These are phyloP conservation scores for Solanum dulcamara DNA, from an alignment of 257 asterid genomes.

Conservation along the genomic window DNA sequence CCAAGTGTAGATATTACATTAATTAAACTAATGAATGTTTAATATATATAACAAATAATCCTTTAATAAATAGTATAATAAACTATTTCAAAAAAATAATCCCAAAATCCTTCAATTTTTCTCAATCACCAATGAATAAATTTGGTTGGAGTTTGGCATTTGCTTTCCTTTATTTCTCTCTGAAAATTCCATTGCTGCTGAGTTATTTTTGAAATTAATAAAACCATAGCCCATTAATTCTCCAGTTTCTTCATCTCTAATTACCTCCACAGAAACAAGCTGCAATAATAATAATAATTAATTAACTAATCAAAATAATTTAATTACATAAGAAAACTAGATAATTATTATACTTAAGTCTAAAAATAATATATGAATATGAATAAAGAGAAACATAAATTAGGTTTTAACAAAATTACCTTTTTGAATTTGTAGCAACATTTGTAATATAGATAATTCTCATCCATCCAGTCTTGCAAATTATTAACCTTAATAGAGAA, in stretches of 20 bases:
- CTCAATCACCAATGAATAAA: neutral
- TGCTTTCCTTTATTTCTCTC: neutral
- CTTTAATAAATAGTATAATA: neutral
- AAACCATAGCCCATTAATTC: slow-evolving; percentile 8
- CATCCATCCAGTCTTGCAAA: slow-evolving; percentile 20
- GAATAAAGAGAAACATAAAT: neutral
- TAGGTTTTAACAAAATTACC: neutral
- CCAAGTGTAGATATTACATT: neutral
- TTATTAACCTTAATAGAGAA: neutral
- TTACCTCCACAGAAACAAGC: slow-evolving; percentile 1
- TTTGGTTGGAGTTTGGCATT: slow-evolving; percentile 3
- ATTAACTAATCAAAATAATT: neutral
- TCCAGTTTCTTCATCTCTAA: neutral
- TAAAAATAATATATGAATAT: neutral
- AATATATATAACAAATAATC: neutral
- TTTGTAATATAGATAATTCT: slow-evolving; percentile 17
- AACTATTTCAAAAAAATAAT: neutral
- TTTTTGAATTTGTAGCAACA: slow-evolving; percentile 1
- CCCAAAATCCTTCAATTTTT: neutral
- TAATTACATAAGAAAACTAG: neutral
- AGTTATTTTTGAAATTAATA: neutral
- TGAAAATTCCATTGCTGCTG: slow-evolving; percentile 3
- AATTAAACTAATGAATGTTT: neutral
- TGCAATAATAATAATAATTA: neutral
- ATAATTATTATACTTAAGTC: neutral